Percentiles rank a stretch among this genome's conserved stretches.
These are phyloP conservation scores for Termitomyces sp. DNA, from an alignment of 768 basidiomycete species.

Conservation along the genomic window DNA sequence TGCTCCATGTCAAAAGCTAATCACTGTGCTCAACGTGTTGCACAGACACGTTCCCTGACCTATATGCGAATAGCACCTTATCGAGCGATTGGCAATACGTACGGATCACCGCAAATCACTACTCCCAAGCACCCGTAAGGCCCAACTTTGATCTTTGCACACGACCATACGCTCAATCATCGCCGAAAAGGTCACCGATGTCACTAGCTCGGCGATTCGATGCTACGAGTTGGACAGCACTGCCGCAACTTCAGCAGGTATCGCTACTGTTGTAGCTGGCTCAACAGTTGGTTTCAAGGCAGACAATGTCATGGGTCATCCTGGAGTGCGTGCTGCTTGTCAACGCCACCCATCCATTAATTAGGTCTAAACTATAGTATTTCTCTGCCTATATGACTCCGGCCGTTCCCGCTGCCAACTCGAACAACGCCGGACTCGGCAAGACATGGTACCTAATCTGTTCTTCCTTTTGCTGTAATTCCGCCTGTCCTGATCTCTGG, in stretches of 20 bases:
- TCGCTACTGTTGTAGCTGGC: conserved; percentile 25
- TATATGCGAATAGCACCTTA: conserved; percentile 21
- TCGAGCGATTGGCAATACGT: conserved; percentile 29
- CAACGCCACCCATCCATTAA: not conserved
- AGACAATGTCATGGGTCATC: conserved; percentile 27
- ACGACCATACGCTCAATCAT: not conserved
- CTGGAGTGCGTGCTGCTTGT: conserved; percentile 18
- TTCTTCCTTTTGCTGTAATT: not conserved
- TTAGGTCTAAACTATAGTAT: conserved; percentile 14
- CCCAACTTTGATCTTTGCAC: not conserved
- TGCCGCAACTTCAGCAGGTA: conserved; percentile 20
- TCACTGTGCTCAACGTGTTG: not conserved
- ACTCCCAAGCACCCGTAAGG: conserved; percentile 24
- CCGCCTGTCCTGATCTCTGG: not conserved
- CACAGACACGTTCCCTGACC: conserved; percentile 25
- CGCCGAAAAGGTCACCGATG: conserved; percentile 24
- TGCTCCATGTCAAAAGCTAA: not conserved
- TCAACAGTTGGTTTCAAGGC: conserved; percentile 27
- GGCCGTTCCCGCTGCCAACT: conserved; percentile 27
- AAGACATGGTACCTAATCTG: conserved; percentile 28
- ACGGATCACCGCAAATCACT: conserved; percentile 28
- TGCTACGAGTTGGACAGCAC: conserved; percentile 28
- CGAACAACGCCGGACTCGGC: conserved; percentile 33
- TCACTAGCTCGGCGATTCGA: conserved; percentile 27
- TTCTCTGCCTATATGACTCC: conserved; percentile 28